Evolutionary conservation across 345 rosid species (phyloP).

Genomic region (Eucalyptus pauciflora): DNA sequence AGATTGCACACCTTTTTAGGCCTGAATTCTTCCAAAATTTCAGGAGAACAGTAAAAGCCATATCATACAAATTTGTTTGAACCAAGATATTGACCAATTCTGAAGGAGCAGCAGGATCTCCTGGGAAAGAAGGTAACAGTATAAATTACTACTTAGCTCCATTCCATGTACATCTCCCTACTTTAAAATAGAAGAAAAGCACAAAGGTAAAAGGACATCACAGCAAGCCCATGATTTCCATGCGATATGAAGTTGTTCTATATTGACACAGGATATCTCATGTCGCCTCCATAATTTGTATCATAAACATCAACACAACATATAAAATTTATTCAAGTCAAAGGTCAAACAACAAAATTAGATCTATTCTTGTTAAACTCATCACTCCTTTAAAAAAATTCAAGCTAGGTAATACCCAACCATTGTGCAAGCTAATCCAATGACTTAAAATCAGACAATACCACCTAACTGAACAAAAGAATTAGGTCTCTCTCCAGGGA

Average conservation of each 20-base stretch:
- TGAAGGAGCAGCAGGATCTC: constrained; percentile 35
- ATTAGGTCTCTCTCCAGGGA: neutral
- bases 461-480: neutral
- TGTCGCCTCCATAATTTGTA: neutral
- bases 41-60: constrained; percentile 70
- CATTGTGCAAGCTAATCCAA: neutral
- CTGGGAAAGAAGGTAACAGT: constrained; percentile 13
- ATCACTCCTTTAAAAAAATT: neutral
- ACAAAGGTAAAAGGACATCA: neutral
- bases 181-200: neutral
- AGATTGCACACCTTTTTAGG: constrained; percentile 42
- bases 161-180: neutral
- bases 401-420: neutral
- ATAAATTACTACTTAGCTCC: neutral
- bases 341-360: neutral
- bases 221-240: neutral
- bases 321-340: neutral
- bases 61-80: constrained; percentile 63
- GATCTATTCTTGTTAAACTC: neutral
- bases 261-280: neutral
- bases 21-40: constrained; percentile 77
- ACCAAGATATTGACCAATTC: constrained; percentile 79
- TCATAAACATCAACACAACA: neutral
- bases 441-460: neutral
- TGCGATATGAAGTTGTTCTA: neutral